Evolutionary conservation across 306 rosid genomes (phyloP), one percentile per base, ranked within the genome.

Genomic region (Nissolia schottii): DNA sequence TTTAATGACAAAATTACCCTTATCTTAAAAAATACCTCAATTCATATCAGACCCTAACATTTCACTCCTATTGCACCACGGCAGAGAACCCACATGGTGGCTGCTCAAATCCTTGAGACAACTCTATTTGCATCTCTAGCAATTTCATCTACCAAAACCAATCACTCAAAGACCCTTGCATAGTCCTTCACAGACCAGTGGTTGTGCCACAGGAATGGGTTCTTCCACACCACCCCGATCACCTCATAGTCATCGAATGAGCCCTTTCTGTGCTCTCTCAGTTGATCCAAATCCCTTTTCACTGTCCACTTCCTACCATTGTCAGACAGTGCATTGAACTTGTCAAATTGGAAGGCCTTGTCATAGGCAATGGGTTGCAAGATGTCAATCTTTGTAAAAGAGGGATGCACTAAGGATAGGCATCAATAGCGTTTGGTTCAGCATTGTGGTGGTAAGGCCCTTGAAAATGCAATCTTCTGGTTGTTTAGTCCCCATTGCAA

Each of bases 401-500:
- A 92, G 64, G 25, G 96, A 90, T 32, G 95, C 98, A 76, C 98
- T 92, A 53, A 92, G 81, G 74, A 95, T 88, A 49, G 98, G 98
- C 95, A 92, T 86, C 77, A 92, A 74, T 1, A 92, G 85, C 9
- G 92, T 92, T 68, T 96, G 34, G 62, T 87, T 90, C 59, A 92
- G 64, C 83, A 85, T 70, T 83, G 80, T 83, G 0, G 98, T 96
- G 2, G 98, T 92, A 3, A 90, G 78, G 64, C 92, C 70, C 96
- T 90, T 28, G 98, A 96, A 75, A 92, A 86, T 46, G 98, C 96
- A 72, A 92, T 90, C 77, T 92, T 92, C 71, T 92, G 98, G 60
- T 92, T 92, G 84, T 92, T 92, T 24, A 92, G 70, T 15, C 98
- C 98, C 98, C 98, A 90, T 0, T n/a, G n/a, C n/a, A n/a, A n/a